Conservation (phyloP, 1,284 basidiomycete genomes). For the Marasmius fiardii region DNA sequence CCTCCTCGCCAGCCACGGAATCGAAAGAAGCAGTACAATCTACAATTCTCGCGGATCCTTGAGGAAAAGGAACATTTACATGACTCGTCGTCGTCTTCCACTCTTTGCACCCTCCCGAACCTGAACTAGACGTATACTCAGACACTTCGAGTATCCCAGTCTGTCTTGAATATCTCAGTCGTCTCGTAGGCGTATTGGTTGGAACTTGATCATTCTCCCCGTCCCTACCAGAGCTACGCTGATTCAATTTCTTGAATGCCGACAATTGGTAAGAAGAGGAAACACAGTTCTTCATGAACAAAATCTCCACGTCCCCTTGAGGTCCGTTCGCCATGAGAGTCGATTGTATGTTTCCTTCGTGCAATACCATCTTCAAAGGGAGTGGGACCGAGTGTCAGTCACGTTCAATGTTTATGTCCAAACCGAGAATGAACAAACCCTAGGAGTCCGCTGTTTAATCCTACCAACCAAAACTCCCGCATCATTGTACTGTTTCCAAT, state of each 20-base stretch:
- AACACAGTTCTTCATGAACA: slow-evolving; percentile 22
- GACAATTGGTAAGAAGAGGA: background rate
- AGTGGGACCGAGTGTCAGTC: background rate
- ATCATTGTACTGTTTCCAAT: slow-evolving; percentile 45
- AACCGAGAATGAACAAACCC: slow-evolving; percentile 28
- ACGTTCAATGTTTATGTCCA: background rate
- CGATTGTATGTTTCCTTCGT: slow-evolving; percentile 38
- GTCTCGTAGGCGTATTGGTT: slow-evolving; percentile 29
- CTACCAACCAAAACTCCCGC: slow-evolving; percentile 40
- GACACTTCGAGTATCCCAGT: slow-evolving; percentile 39
- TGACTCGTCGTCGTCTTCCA: slow-evolving; percentile 41
- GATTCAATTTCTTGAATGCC: slow-evolving; percentile 57
- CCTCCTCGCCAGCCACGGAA: slow-evolving; percentile 14
- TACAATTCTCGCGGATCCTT: slow-evolving; percentile 3
- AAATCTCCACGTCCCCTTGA: slow-evolving; percentile 45
- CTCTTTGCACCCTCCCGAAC: slow-evolving; percentile 29
- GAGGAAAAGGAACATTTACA: slow-evolving; percentile 21
- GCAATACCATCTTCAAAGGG: slow-evolving; percentile 38
- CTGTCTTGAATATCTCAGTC: slow-evolving; percentile 41
- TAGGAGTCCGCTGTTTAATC: slow-evolving; percentile 49
- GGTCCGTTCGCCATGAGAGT: slow-evolving; percentile 56
- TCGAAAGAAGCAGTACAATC: slow-evolving; percentile 11
- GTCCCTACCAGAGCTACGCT: slow-evolving; percentile 37
- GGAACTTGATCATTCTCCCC: background rate
- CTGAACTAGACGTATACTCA: slow-evolving; percentile 27